phyloP scores from a whole-genome alignment of 768 basidiomycete genomes.

The Punctularia strigosozonata region DNA sequence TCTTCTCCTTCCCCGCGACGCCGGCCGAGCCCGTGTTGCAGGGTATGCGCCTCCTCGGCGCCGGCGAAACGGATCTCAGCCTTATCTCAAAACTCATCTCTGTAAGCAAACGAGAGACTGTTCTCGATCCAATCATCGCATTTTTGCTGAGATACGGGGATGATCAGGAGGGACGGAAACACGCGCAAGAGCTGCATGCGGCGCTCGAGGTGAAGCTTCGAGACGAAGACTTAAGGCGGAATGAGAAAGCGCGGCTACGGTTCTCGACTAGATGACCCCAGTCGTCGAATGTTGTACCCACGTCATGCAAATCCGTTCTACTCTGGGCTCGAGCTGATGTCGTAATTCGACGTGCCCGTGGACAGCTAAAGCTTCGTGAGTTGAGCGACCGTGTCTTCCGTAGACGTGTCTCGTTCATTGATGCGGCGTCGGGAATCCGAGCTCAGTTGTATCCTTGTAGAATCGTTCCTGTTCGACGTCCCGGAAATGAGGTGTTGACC shows the following conservation, averaged over 20 bases:
- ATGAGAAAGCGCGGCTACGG: constrained; percentile 37
- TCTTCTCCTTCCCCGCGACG: constrained; percentile 46
- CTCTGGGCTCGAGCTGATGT: neutral
- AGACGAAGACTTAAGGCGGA: constrained; percentile 50
- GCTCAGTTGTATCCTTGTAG: no score
- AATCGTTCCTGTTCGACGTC: no score
- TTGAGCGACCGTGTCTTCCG: neutral
- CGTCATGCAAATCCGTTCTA: neutral
- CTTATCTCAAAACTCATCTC: constrained; percentile 37
- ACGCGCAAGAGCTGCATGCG: constrained; percentile 43
- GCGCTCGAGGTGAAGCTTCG: constrained; percentile 53
- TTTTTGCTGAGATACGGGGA: neutral
- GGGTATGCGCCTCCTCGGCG: constrained; percentile 52
- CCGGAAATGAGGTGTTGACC: no score
- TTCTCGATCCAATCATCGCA: neutral
- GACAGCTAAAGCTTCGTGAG: no score
- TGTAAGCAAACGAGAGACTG: neutral
- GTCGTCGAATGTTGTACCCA: neutral
- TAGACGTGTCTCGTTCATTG: neutral
- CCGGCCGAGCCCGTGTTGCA: constrained; percentile 33
- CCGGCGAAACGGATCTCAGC: constrained; percentile 39
- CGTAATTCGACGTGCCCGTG: no score
- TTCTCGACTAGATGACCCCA: neutral
- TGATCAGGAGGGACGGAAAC: constrained; percentile 49
- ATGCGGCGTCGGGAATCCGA: neutral